phyloP scores from a whole-genome alignment of 78 protist species.

The Dictyostelium intermedium region DNA sequence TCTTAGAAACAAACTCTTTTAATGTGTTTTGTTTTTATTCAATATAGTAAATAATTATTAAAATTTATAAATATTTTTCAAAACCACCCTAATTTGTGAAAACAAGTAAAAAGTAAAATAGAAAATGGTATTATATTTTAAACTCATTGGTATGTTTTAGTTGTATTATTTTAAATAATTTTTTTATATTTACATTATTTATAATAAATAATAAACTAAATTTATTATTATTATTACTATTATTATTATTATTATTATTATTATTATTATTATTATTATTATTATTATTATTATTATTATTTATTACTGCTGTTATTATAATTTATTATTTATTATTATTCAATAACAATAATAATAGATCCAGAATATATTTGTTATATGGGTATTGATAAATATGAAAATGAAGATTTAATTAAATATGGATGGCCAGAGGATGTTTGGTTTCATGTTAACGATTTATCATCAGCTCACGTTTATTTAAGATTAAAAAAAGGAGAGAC shows the following conservation, averaged over 20 bases:
- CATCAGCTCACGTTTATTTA: conserved; percentile 97
- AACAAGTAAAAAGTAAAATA: neutral
- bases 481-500: conserved; percentile 83
- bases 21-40: neutral
- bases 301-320: too few relatives aligned
- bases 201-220: neutral
- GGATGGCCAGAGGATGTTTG: conserved; percentile 95
- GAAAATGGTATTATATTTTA: conserved; percentile 56
- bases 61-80: neutral
- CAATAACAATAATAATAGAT: neutral
- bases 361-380: conserved; percentile 74
- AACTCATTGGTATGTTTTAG: conserved; percentile 31
- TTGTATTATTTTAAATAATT: too few relatives aligned
- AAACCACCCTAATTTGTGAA: conserved; percentile 36
- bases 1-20: neutral
- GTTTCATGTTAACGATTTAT: conserved; percentile 96
- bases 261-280: too few relatives aligned
- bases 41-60: neutral
- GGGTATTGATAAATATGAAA: conserved; percentile 95
- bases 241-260: too few relatives aligned
- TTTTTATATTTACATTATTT: too few relatives aligned
- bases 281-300: too few relatives aligned
- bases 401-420: conserved; percentile 94
- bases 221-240: too few relatives aligned
- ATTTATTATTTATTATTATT: neutral